A percentile compares a stretch with the other conserved stretches of the same genome.
phyloP scores from a whole-genome alignment of 768 basidiomycete genomes.

The Saitozyma sp. region DNA sequence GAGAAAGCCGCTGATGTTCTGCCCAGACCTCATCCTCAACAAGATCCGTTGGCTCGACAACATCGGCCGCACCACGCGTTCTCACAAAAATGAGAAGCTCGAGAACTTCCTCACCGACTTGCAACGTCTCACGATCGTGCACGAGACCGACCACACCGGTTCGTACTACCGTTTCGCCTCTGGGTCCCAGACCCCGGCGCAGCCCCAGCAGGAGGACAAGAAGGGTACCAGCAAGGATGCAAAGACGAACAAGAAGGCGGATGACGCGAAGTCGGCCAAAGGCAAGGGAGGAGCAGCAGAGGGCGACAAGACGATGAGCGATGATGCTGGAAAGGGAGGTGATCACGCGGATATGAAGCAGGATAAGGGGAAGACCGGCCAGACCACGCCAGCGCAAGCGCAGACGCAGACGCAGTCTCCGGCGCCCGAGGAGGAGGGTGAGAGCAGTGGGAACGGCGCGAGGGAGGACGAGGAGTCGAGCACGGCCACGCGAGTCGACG shows the following conservation, averaged over 20 bases:
- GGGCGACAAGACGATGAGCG: not conserved
- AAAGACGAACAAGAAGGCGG: slow-evolving; percentile 18
- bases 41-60: slow-evolving; percentile 55
- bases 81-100: slow-evolving; percentile 51
- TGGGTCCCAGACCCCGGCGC: slow-evolving; percentile 17
- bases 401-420: no score
- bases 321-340: not conserved
- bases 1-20: not conserved
- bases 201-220: slow-evolving; percentile 18
- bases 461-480: no score
- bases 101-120: slow-evolving; percentile 56
- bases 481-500: no score
- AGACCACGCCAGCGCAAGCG: no score
- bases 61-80: slow-evolving; percentile 52
- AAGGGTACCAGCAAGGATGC: slow-evolving; percentile 9
- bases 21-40: slow-evolving; percentile 52
- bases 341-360: no score
- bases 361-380: no score
- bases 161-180: slow-evolving; percentile 32
- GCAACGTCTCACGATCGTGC: slow-evolving; percentile 56
- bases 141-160: slow-evolving; percentile 47
- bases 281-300: no score
- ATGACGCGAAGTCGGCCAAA: slow-evolving; percentile 9
- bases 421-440: no score
- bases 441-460: no score